These are phyloP conservation scores for Oidiodendron maius DNA, from an alignment of 495 filamentous ascomycete genomes.

Conservation along the genomic window DNA sequence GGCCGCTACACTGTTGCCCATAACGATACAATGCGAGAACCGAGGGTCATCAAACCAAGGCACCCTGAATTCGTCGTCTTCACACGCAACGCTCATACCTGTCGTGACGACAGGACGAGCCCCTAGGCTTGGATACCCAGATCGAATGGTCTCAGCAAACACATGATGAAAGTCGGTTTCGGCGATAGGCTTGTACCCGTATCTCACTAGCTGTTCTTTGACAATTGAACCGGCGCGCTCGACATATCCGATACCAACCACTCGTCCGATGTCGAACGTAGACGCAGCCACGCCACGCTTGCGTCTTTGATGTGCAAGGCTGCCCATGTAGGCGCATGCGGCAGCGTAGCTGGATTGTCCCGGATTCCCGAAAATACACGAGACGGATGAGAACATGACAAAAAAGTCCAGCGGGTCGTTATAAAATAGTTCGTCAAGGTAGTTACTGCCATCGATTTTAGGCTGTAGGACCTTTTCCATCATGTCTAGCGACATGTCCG, in stretches of 20 bases:
- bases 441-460: conserved; percentile 33
- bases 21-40: conserved; percentile 8
- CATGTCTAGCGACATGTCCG: conserved; percentile 27
- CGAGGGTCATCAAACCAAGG: background rate
- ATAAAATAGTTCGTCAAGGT: conserved; percentile 34
- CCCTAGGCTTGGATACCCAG: conserved; percentile 24
- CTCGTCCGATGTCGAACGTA: conserved; percentile 49
- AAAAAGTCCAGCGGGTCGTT: conserved; percentile 49
- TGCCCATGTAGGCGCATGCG: conserved; percentile 42
- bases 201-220: background rate
- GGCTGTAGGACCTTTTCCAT: conserved; percentile 25
- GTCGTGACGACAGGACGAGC: no score
- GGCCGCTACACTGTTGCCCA: conserved; percentile 5
- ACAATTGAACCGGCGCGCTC: conserved; percentile 1
- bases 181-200: conserved; percentile 27
- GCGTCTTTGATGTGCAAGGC: conserved; percentile 26
- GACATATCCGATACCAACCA: conserved; percentile 52
- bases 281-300: conserved; percentile 22
- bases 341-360: conserved; percentile 46
- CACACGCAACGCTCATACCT: no score
- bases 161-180: conserved; percentile 55
- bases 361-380: conserved; percentile 39
- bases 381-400: conserved; percentile 46
- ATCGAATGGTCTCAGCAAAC: conserved; percentile 49
- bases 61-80: no score